Evolutionary conservation across 2,329 filamentous ascomycete species (phyloP), one percentile per base, ranked within the genome.

Genomic region (Pestalotiopsis sp.): DNA sequence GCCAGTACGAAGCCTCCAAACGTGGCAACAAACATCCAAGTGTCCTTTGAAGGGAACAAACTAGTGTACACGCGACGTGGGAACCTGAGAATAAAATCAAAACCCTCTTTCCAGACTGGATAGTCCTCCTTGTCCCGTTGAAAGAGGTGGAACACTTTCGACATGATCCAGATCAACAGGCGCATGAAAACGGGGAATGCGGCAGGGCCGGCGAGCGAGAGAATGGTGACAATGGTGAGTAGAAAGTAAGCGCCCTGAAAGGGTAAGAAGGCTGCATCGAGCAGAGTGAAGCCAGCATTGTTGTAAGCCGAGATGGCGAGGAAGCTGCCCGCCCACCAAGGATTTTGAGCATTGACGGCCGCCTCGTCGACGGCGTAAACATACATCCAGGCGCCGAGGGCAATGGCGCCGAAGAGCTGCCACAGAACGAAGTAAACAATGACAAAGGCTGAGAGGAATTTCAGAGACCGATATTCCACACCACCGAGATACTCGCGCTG

Each of bases 241-340:
- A 87, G 83, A 69, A 86, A 87, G 70, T 84, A 83, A 0, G 83
- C 80, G 39, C 81, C 81, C 68, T 88, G 85, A 69, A 90, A 91
- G 0, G 87, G 87, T 3, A 87, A 81, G 81, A 93, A 90, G 74
- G 91, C 92, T 56, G 86, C 85, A 75, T 92, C 90, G 13, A 92
- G 79, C 45, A 92, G 81, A 23, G 86, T 87, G 89, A 93, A 91
- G 56, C 90, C 90, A n/a, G 86, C 89, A 72, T 92, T 92, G 78
- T 91, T 92, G 78, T 92, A 93, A 0, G 90, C 90, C 20, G 89
- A 91, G 4, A 89, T 85, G 2, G 88, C 88, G 70, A 91, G 90
- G 79, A 92, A 93, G 59, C 89, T 85, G 56, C 90, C 90, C 2
- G 89, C 82, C 90, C 90, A 92, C 88, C 88, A 92, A 41, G 90